Conservation (phyloP, 345 rosid genomes). For the Murraya paniculata region DNA sequence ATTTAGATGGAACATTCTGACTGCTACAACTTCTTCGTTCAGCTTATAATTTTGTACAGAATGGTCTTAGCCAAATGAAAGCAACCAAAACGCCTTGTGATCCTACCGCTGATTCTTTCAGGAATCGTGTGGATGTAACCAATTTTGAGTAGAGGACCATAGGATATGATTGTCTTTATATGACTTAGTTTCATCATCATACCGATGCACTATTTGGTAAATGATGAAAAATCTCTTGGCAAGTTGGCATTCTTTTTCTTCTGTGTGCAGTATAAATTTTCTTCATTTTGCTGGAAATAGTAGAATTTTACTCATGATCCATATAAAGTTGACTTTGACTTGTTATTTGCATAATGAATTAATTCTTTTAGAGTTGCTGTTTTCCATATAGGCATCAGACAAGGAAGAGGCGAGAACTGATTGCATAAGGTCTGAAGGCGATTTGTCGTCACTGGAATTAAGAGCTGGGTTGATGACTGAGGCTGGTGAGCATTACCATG, state of each 20-base stretch:
- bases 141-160: neutral
- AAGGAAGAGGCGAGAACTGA: constrained; percentile 51
- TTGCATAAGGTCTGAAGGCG: constrained; percentile 71
- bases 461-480: constrained; percentile 51
- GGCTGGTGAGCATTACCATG: constrained; percentile 21
- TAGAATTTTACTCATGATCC: neutral
- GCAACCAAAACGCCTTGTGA: neutral
- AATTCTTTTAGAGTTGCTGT: neutral
- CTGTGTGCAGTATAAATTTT: neutral
- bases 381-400: constrained; percentile 57
- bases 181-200: neutral
- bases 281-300: neutral
- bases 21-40: neutral
- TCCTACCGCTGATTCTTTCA: neutral
- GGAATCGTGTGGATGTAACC: neutral
- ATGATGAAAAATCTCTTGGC: neutral
- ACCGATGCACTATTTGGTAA: too few relatives aligned
- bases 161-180: neutral
- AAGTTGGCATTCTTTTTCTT: neutral
- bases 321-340: neutral
- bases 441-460: constrained; percentile 57
- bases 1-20: neutral
- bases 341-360: neutral
- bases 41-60: neutral
- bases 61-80: neutral